These are phyloP conservation scores for Collariella sp. DNA, from an alignment of 495 filamentous ascomycete species.

Conservation along the genomic window DNA sequence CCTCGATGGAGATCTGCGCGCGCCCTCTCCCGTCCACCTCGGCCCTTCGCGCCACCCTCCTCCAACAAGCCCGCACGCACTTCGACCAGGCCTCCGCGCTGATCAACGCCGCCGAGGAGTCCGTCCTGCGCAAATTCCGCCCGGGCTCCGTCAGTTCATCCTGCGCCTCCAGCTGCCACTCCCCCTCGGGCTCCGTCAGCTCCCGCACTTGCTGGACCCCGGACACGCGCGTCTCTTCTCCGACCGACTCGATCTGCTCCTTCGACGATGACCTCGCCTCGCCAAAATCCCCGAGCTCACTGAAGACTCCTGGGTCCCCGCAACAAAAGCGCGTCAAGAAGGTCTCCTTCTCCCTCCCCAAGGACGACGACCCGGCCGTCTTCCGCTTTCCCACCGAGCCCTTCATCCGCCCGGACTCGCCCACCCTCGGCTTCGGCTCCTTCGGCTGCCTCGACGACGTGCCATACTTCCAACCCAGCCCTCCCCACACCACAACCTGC, in stretches of 20 bases:
- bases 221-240: constrained; percentile 34
- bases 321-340: constrained; percentile 37
- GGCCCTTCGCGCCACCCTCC: constrained; percentile 35
- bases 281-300: no score
- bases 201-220: constrained; percentile 33
- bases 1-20: constrained; percentile 45
- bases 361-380: constrained; percentile 25
- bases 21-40: constrained; percentile 37
- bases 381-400: constrained; percentile 24
- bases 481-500: constrained; percentile 14
- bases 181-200: constrained; percentile 37
- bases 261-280: constrained; percentile 24
- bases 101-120: constrained; percentile 33
- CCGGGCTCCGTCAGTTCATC: constrained; percentile 29
- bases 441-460: constrained; percentile 18
- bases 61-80: constrained; percentile 40
- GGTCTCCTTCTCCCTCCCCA: constrained; percentile 43
- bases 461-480: constrained; percentile 22
- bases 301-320: constrained; percentile 17
- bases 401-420: constrained; percentile 39
- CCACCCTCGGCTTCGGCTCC: constrained; percentile 31
- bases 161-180: constrained; percentile 35
- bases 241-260: constrained; percentile 36
- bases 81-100: constrained; percentile 39
- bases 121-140: constrained; percentile 24